These are phyloP conservation scores for Crocinoboletus sp. DNA, from an alignment of 1,284 basidiomycete genomes.

Conservation along the genomic window DNA sequence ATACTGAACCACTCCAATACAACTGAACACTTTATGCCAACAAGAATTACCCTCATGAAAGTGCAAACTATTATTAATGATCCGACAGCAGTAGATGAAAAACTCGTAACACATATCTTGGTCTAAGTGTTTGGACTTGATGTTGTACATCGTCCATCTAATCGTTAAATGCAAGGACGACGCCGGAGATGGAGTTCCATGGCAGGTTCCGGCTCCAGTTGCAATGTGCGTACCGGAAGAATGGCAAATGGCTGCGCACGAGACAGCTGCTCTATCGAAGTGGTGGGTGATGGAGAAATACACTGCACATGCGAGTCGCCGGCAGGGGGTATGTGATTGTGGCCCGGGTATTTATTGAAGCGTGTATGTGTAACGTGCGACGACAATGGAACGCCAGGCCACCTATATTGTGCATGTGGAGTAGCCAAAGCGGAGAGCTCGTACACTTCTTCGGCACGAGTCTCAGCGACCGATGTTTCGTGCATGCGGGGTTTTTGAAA, in stretches of 20 bases:
- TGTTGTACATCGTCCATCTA: background rate
- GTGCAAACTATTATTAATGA: background rate
- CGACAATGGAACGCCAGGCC: background rate
- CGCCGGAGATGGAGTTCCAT: conserved; percentile 29
- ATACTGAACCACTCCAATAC: background rate
- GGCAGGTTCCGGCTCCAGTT: conserved; percentile 31
- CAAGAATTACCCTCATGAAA: background rate
- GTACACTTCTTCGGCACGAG: conserved; percentile 4
- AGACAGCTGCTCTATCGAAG: background rate
- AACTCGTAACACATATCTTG: background rate
- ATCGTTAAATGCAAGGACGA: background rate
- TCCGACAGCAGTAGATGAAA: background rate
- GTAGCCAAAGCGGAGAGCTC: conserved; percentile 17
- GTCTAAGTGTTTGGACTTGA: background rate
- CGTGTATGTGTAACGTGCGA: conserved; percentile 3
- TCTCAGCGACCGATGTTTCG: background rate
- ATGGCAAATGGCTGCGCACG: conserved; percentile 19
- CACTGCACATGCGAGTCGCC: conserved; percentile 1
- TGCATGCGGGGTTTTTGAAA: conserved; percentile 4
- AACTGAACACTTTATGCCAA: background rate
- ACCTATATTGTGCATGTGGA: background rate
- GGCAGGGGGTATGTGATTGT: background rate
- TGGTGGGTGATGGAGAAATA: background rate
- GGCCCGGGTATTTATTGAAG: background rate
- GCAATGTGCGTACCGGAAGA: conserved; percentile 30